phyloP scores from a whole-genome alignment of 83 land plant species.

The Isoetes engelmannii region DNA sequence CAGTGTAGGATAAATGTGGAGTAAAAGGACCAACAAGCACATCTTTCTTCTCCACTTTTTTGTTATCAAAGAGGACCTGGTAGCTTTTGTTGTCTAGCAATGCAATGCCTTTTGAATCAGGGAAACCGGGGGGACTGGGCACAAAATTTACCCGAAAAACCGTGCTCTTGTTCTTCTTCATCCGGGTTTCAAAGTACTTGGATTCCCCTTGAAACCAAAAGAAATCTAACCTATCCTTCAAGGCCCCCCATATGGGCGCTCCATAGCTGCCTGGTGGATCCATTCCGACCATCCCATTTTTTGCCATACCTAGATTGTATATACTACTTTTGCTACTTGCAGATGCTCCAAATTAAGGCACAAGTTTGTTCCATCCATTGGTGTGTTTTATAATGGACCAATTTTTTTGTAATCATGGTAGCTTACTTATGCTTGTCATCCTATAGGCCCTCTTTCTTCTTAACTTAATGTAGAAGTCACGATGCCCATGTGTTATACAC shows the following conservation, averaged over 20 bases:
- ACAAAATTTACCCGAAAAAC: conserved; percentile 64
- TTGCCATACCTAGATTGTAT: too few relatives aligned
- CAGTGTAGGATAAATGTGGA: conserved; percentile 55
- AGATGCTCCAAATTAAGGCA: too few relatives aligned
- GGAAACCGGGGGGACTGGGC: conserved; percentile 52
- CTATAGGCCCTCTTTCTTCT: too few relatives aligned
- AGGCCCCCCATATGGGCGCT: conserved; percentile 44
- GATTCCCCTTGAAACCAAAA: conserved; percentile 44
- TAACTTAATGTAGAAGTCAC: too few relatives aligned
- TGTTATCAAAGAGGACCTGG: conserved; percentile 58
- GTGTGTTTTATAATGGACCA: too few relatives aligned
- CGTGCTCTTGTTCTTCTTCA: conserved; percentile 45
- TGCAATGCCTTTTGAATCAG: conserved; percentile 41
- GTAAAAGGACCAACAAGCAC: conserved; percentile 60
- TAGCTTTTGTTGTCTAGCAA: conserved; percentile 60
- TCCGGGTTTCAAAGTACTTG: conserved; percentile 38
- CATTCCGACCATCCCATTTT: too few relatives aligned
- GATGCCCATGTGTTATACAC: too few relatives aligned
- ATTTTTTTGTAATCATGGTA: too few relatives aligned
- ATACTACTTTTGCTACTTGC: too few relatives aligned
- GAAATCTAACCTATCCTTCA: conserved; percentile 48
- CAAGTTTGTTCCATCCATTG: too few relatives aligned
- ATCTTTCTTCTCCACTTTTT: conserved; percentile 49
- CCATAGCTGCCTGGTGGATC: conserved; percentile 56
- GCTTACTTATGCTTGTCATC: too few relatives aligned